Evolutionary conservation across 768 basidiomycete species (phyloP), one percentile per base, ranked within the genome.

Genomic region (Russula emetica): DNA sequence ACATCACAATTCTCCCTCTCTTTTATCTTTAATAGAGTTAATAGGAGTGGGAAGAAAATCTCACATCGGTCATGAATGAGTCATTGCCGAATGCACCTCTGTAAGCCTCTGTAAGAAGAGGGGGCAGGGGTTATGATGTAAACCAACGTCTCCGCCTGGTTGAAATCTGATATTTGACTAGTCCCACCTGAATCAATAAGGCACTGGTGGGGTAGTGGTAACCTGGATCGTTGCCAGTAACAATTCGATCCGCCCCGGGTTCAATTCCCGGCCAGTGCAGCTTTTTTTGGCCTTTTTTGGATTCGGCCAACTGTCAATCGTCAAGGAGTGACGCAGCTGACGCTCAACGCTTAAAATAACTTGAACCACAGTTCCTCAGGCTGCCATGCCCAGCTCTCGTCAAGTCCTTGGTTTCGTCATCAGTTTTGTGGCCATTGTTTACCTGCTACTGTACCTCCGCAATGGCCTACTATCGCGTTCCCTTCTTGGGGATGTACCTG

Each of bases 191-290:
- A 55, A 9, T 0, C 3, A 38, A 2, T 1, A 28, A 49, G 26
- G 66, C 66, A 67, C 40, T 67, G 60, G 16, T 67, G 66, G 66
- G 66, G 64, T 67, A 67, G 66, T 67, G 66, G 66, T 67, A 67
- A 67, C 66, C 66, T 67, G 66, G 66, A 56, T 67, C 66, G 64
- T 67, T 67, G 66, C 66, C 66, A 67, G 10, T 8, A 3, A n/a
- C 7, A 9, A 42, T 45, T 66, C 65, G 65, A 66, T 52, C 65
- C 65, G 65, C 65, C 65, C 65, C 61, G 65, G 61, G 65, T 66
- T 66, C 65, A 10, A 66, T 66, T 66, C 65, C 61, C 65, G 61
- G 65, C 6, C 56, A 64, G 28, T 66, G 64, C 64, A 65, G 7
- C 1, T 1, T 51, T 57, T 30, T 44, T 34, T 51, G 45, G 18